Evolutionary conservation across 2,329 filamentous ascomycete genomes (phyloP).

Genomic region (Ceratocystis ficicola): DNA sequence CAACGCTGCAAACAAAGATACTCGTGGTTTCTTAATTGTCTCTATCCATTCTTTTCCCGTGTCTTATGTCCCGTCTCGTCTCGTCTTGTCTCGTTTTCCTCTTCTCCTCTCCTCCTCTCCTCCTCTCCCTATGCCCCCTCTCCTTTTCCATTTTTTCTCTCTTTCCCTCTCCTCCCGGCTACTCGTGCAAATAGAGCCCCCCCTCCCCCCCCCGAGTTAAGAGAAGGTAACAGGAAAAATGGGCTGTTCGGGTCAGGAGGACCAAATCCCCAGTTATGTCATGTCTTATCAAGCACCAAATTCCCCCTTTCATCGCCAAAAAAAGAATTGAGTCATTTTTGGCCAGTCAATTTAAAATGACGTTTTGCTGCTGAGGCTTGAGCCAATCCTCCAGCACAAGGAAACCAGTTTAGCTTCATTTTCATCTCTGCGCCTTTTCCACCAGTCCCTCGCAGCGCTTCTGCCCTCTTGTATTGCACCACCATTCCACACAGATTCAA

Average conservation of each 20-base stretch:
- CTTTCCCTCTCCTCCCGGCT: neutral
- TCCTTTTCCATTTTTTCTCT: neutral
- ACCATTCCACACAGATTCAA: no score
- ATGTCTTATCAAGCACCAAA: neutral
- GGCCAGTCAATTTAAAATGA: neutral
- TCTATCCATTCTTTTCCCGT: conserved; percentile 7
- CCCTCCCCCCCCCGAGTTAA: neutral
- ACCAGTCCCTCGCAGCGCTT: no score
- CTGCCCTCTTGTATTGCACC: neutral
- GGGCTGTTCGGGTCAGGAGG: neutral
- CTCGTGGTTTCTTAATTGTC: conserved; percentile 7
- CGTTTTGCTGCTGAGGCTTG: neutral
- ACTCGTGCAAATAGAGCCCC: neutral
- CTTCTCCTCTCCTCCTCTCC: no score
- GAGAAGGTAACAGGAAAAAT: neutral
- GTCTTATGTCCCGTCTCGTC: neutral
- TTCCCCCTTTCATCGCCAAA: no score
- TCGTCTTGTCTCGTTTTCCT: neutral
- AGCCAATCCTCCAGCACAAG: neutral
- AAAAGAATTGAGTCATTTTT: conserved; percentile 1
- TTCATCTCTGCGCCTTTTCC: neutral
- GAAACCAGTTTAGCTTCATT: neutral
- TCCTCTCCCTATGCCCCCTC: neutral
- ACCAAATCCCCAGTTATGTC: neutral
- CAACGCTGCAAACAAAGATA: neutral